These are phyloP conservation scores for Pseudopyricularia javanii DNA, from an alignment of 2,329 filamentous ascomycete genomes.

Conservation along the genomic window DNA sequence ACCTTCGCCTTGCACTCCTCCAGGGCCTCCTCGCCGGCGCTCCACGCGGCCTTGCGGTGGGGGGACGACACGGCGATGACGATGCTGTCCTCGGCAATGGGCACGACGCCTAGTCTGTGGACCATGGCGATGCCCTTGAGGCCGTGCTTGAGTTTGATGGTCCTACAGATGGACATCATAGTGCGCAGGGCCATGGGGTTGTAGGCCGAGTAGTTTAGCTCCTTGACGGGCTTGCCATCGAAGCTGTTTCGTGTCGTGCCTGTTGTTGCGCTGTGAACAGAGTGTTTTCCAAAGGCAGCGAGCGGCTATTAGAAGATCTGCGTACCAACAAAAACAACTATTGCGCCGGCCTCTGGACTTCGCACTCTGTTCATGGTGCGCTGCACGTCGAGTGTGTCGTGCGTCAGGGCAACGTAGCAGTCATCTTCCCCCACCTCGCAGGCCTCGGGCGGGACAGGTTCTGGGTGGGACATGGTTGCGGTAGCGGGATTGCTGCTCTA, in stretches of 20 bases:
- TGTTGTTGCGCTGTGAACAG: constrained; percentile 20
- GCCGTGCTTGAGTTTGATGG: constrained; percentile 45
- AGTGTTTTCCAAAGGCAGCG: not conserved
- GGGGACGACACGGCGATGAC: constrained; percentile 74
- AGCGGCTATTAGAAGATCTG: not conserved
- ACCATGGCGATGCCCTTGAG: constrained; percentile 67
- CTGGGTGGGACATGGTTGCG: not conserved
- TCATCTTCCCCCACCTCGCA: constrained; percentile 14
- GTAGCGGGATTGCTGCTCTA: not conserved
- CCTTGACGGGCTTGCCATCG: constrained; percentile 55
- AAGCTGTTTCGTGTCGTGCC: constrained; percentile 72
- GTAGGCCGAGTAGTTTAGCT: constrained; percentile 68
- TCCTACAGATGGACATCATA: constrained; percentile 50
- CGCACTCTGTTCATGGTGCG: constrained; percentile 54
- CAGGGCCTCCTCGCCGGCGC: constrained; percentile 76
- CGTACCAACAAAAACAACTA: constrained; percentile 62
- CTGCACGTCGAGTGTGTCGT: constrained; percentile 43
- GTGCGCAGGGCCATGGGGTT: constrained; percentile 55
- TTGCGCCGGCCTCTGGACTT: constrained; percentile 61
- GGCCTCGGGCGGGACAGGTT: not conserved
- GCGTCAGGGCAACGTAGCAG: constrained; percentile 59
- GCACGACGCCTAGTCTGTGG: constrained; percentile 75
- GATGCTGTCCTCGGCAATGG: constrained; percentile 88
- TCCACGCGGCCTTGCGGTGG: constrained; percentile 78
- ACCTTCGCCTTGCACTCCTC: constrained; percentile 75